These are phyloP conservation scores for Ceratocystis variospora DNA, from an alignment of 2,329 filamentous ascomycete species.

Conservation along the genomic window DNA sequence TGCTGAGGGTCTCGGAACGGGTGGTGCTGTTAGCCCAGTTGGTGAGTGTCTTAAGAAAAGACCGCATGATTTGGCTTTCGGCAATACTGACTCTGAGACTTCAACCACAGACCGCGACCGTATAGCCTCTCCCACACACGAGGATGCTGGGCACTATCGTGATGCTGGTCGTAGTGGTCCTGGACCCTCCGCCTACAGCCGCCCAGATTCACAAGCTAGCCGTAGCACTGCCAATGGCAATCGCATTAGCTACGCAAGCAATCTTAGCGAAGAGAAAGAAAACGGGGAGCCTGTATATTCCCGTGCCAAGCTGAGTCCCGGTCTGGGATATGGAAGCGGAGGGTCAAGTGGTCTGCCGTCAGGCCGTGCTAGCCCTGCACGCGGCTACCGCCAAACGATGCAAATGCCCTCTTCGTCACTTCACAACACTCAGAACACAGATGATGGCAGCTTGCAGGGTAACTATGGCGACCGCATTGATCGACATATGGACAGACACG, in stretches of 20 bases:
- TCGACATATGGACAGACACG: background rate
- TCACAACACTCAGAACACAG: conserved; percentile 10
- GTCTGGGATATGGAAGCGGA: conserved; percentile 31
- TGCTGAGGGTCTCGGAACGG: conserved; percentile 37
- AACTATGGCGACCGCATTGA: conserved; percentile 12
- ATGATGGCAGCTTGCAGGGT: conserved; percentile 15
- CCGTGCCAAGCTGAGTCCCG: conserved; percentile 42
- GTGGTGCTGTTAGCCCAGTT: conserved; percentile 21
- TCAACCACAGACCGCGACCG: conserved; percentile 20
- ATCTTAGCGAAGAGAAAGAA: conserved; percentile 63
- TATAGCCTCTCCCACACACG: conserved; percentile 35
- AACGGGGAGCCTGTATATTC: conserved; percentile 43
- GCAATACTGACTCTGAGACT: conserved; percentile 20
- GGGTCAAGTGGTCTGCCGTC: conserved; percentile 31
- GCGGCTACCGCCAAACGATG: conserved; percentile 35
- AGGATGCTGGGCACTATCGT: conserved; percentile 39
- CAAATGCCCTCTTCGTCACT: conserved; percentile 15
- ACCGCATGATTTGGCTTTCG: conserved; percentile 21
- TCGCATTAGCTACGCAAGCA: conserved; percentile 49
- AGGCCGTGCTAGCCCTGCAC: conserved; percentile 45
- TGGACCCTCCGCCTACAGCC: conserved; percentile 10
- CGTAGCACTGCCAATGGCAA: conserved; percentile 30
- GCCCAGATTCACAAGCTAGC: conserved; percentile 15
- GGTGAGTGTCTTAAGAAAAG: conserved; percentile 21
- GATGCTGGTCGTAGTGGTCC: conserved; percentile 31